Conservation (phyloP, 1,284 basidiomycete species). For the Singerocomus rubriflavus region DNA sequence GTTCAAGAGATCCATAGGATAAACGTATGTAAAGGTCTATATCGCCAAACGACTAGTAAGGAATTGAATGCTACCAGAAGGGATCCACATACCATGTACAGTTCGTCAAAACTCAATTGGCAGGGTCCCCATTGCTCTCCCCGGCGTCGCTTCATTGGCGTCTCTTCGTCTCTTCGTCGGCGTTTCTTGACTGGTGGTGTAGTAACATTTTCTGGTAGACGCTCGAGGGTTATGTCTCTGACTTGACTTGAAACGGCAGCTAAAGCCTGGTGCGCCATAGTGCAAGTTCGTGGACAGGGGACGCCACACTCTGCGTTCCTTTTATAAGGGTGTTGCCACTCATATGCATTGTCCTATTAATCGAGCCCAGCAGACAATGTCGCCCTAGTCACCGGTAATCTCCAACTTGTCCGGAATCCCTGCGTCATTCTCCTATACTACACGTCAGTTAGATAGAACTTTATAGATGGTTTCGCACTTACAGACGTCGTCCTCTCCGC, state of each 20-base stretch:
- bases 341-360: conserved; percentile 62
- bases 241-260: not conserved
- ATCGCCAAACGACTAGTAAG: not conserved
- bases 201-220: not conserved
- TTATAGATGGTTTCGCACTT: not conserved
- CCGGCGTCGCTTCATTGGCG: conserved; percentile 17
- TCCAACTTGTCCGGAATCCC: conserved; percentile 59
- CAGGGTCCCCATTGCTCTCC: conserved; percentile 4
- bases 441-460: conserved; percentile 59
- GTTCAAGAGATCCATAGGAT: conserved; percentile 28
- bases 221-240: not conserved
- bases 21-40: conserved; percentile 25
- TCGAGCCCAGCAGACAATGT: conserved; percentile 19
- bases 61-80: not conserved
- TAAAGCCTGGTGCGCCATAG: conserved; percentile 7
- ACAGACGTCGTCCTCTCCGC: conserved; percentile 25
- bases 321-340: conserved; percentile 41
- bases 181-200: conserved; percentile 5
- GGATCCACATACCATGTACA: conserved; percentile 11
- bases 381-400: conserved; percentile 48
- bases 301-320: conserved; percentile 14
- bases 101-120: conserved; percentile 17
- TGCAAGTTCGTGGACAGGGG: conserved; percentile 16
- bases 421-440: conserved; percentile 67
- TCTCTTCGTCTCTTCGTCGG: not conserved